These are phyloP conservation scores for Rhodotorula graminis DNA, from an alignment of 768 basidiomycete species.

Conservation along the genomic window DNA sequence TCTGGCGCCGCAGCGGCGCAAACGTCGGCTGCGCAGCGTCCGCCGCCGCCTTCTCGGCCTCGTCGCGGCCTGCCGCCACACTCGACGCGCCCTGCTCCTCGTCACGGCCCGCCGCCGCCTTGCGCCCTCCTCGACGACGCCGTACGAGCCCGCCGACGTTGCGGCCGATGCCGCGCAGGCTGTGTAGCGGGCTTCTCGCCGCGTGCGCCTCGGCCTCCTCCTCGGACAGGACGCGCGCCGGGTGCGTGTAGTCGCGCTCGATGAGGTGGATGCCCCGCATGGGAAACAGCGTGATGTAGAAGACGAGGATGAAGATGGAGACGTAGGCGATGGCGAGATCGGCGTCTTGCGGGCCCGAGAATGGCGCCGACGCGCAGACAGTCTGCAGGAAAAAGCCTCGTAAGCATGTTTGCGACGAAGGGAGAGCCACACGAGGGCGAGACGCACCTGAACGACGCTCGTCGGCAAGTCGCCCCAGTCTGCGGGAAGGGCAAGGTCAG, in stretches of 20 bases:
- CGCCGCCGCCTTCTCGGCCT: background rate
- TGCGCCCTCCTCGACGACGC: background rate
- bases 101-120: background rate
- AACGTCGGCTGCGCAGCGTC: background rate
- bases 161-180: background rate
- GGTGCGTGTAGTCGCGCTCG: constrained; percentile 56
- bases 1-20: constrained; percentile 1
- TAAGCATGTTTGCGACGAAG: background rate
- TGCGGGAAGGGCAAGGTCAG: background rate
- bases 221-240: constrained; percentile 47
- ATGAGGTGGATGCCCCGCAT: constrained; percentile 5
- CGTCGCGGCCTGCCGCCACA: background rate
- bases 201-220: constrained; percentile 58
- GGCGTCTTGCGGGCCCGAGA: constrained; percentile 53
- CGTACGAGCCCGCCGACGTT: background rate
- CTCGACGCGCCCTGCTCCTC: background rate
- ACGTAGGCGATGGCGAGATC: constrained; percentile 51
- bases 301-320: constrained; percentile 14
- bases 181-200: background rate
- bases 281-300: constrained; percentile 13
- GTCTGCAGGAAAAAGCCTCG: background rate
- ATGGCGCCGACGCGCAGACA: constrained; percentile 2
- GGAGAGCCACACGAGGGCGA: background rate
- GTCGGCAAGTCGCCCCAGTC: constrained; percentile 8
- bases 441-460: background rate